Evolutionary conservation across 2,329 filamentous ascomycete genomes (phyloP).

Genomic region (Nigrograna mackinnonii): DNA sequence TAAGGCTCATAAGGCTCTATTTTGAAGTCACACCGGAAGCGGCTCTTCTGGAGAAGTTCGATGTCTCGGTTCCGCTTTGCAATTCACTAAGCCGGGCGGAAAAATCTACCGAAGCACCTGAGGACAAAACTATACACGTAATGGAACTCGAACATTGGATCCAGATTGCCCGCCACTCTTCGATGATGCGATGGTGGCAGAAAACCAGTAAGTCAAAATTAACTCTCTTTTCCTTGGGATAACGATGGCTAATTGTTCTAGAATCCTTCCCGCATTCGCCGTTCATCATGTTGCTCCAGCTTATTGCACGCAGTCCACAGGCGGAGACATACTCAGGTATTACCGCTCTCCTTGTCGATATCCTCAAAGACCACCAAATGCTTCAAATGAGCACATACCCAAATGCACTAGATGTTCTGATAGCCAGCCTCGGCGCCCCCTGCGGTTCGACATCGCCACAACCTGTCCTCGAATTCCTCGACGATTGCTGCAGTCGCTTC

Average conservation of each 20-base stretch:
- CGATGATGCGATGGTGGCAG: constrained; percentile 88
- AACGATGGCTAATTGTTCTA: constrained; percentile 19
- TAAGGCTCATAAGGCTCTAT: constrained; percentile 79
- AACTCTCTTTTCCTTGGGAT: not conserved
- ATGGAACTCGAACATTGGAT: constrained; percentile 83
- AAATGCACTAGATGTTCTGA: constrained; percentile 48
- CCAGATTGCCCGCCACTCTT: constrained; percentile 77
- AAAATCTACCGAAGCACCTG: constrained; percentile 35
- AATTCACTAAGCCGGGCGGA: constrained; percentile 68
- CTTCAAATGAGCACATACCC: constrained; percentile 53
- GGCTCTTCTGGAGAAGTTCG: constrained; percentile 83
- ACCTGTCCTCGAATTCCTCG: constrained; percentile 70
- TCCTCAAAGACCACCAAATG: constrained; percentile 69
- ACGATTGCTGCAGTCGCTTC: constrained; percentile 80
- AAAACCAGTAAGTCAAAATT: constrained; percentile 56
- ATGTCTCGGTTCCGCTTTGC: constrained; percentile 78
- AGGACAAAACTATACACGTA: constrained; percentile 60
- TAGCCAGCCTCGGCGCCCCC: constrained; percentile 52
- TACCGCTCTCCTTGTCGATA: constrained; percentile 60
- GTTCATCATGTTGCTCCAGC: constrained; percentile 70
- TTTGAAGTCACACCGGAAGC: constrained; percentile 80
- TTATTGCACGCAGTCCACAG: constrained; percentile 55
- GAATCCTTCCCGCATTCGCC: constrained; percentile 68
- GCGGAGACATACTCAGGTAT: constrained; percentile 57
- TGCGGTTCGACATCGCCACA: constrained; percentile 27